These are phyloP conservation scores for Calcarisporium arbuscula DNA, from an alignment of 2,329 filamentous ascomycete species.

Conservation along the genomic window DNA sequence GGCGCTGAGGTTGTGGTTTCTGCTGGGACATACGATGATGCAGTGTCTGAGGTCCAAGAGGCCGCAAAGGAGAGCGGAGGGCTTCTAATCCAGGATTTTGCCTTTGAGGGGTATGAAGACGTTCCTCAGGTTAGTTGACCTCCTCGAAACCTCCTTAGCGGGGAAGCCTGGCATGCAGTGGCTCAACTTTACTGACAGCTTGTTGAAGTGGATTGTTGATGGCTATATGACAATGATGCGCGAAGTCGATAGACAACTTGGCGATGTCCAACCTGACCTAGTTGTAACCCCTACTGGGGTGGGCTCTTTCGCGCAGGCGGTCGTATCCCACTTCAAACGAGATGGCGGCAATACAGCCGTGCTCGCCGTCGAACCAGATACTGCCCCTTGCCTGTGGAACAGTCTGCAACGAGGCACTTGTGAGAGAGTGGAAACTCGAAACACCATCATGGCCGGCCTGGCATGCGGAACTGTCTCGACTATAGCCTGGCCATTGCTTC, in stretches of 20 bases:
- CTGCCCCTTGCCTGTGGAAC: conserved; percentile 51
- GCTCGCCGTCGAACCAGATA: conserved; percentile 65
- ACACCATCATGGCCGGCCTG: conserved; percentile 64
- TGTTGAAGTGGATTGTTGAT: conserved; percentile 61
- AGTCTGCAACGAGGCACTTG: conserved; percentile 41
- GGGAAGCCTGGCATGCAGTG: too few relatives aligned
- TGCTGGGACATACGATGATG: conserved; percentile 57
- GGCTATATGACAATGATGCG: conserved; percentile 68
- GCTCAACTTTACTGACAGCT: too few relatives aligned
- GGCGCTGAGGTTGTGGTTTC: conserved; percentile 53
- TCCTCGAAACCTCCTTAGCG: too few relatives aligned
- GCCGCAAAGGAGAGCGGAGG: conserved; percentile 33
- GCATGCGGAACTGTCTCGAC: conserved; percentile 64
- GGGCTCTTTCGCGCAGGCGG: conserved; percentile 66
- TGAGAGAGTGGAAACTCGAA: conserved; percentile 42
- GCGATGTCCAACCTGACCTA: conserved; percentile 30
- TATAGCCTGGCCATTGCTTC: conserved; percentile 57
- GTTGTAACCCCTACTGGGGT: conserved; percentile 65
- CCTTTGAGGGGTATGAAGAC: conserved; percentile 59
- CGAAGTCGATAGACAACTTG: conserved; percentile 58
- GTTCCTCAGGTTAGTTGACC: conserved; percentile 46
- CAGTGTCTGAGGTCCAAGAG: conserved; percentile 43
- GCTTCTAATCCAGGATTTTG: conserved; percentile 62
- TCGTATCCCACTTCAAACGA: conserved; percentile 57
- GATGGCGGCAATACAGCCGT: conserved; percentile 29